Evolutionary conservation across 352 stramenopile species (phyloP), one percentile per base, ranked within the genome.

Genomic region (Globisporangium yorkense): DNA sequence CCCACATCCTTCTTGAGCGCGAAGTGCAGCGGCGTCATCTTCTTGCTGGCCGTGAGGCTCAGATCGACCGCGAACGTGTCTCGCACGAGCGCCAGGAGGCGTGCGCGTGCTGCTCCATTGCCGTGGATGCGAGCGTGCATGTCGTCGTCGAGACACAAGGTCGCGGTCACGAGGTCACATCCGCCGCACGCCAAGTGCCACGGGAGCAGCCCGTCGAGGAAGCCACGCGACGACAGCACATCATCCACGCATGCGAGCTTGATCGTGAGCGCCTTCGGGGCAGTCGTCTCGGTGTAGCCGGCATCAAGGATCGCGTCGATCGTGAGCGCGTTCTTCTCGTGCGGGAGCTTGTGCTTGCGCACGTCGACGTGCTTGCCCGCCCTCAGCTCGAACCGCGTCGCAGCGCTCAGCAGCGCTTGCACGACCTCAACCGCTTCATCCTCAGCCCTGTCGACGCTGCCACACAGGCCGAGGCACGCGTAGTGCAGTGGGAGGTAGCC

Each of bases 401-500:
- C 50, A 16, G 66, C 47, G 0, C 61, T 43, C 2, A 89, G 54
- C 16, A 92, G 54, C 7, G 70, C 49, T 4, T 68, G 48, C 0
- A 78, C 44, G 5, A 88, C 51, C 10, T 68, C 57, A 2, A 85
- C 29, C 10, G 3, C 29, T 1, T 13, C 24, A 10, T 53, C 41
- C 5, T 41, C 52, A 2, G 65, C 49, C 18, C 58, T 66, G 39
- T 62, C 56, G 29, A 46, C 60, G 20, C 49, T 49, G 1, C 51
- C 59, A 53, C 80, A 88, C 37, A 89, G 76, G 1, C 77, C 81
- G 8, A 88, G 60, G 33, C 76, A 89, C 1, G 76, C 75, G 54
- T 88, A 93, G 54, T 93, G 84, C 20, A 93, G 45, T 2, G 80
- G 71, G 0, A 88, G 49, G 33, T 82, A 77, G 3, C 84, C 84